Evolutionary conservation across 2,329 filamentous ascomycete species (phyloP), one percentile per base, ranked within the genome.

Genomic region (Lecanicillium sp.): DNA sequence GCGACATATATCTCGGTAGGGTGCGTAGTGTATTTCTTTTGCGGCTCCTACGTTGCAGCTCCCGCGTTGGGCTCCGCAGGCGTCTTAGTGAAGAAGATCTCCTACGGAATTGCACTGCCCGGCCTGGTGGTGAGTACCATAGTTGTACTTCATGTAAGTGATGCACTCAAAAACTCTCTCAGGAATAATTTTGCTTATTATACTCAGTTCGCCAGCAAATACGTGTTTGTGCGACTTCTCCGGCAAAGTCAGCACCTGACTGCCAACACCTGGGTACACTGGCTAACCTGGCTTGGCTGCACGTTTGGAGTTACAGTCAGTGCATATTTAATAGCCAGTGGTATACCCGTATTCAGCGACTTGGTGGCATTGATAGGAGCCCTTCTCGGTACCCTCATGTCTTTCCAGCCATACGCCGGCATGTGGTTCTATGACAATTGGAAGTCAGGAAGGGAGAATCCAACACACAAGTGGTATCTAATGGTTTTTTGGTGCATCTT

Each of bases 51-150:
- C 37, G 62, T 72, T 4, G 59, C 66, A 1, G 68, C 65, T 0
- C 68, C 68, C 1, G 65, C 66, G 2, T 56, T 72, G 5, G 68
- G 66, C 2, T 68, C 64, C 20, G 68, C 65, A 2, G 68, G 68
- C 1, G 3, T 27, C 0, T 34, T 49, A 0, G 53, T 67, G 37
- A 70, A 70, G 54, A 69, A 62, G 45, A 50, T 69, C 13, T 57
- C 55, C 36, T 71, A 69, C 40, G 68, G 66, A 8, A 47, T 60
- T 14, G 55, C 55, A 11, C 49, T 59, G 3, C 55, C 53, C 1
- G 56, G 56, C 3, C 45, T 59, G 8, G 36, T 57, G 12, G 54
- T 53, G 29, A 48, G 46, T 14, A 49, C 49, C 10, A 52, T 48
- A 29, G 44, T 58, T 3, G 43, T 54, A 19, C 48, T 48, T 17